phyloP scores from a whole-genome alignment of 31 red algal genomes.

The Porphyra umbilicalis region DNA sequence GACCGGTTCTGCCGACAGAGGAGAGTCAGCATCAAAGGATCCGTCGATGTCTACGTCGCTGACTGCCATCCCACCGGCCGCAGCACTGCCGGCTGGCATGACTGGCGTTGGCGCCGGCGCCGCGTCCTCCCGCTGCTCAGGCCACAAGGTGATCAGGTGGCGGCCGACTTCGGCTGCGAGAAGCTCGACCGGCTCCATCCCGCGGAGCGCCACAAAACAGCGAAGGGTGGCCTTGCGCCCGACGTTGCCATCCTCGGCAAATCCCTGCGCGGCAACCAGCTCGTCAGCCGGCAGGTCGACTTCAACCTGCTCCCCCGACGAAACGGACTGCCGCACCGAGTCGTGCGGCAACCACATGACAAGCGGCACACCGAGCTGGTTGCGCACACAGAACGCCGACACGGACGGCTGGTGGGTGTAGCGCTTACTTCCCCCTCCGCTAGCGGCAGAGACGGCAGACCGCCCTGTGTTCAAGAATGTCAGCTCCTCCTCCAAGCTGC shows the following conservation, averaged over 20 bases:
- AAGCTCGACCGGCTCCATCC: constrained; percentile 4
- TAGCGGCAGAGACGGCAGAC: too few relatives aligned
- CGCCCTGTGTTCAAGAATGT: neutral
- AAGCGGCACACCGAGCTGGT: constrained; percentile 71
- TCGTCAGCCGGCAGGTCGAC: constrained; percentile 77
- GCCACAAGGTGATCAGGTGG: neutral
- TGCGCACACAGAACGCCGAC: constrained; percentile 86
- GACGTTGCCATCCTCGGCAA: neutral
- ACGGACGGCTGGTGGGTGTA: constrained; percentile 11
- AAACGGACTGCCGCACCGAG: constrained; percentile 48
- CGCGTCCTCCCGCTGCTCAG: constrained; percentile 1
- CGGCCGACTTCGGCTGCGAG: neutral
- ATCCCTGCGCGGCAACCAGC: constrained; percentile 13
- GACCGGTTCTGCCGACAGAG: neutral
- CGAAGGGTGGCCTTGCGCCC: neutral
- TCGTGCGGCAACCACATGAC: constrained; percentile 71
- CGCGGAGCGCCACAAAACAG: neutral
- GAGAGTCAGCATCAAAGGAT: neutral
- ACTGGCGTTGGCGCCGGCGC: neutral
- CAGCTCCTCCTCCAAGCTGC: neutral
- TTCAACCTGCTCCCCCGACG: constrained; percentile 73
- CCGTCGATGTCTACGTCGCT: neutral
- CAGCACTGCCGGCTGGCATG: neutral
- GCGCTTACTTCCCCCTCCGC: too few relatives aligned
- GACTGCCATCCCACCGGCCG: neutral